Percentiles rank a stretch among this genome's conserved stretches.
Evolutionary conservation across 495 filamentous ascomycete genomes (phyloP).

Genomic region (Lasiosphaeria ovina): DNA sequence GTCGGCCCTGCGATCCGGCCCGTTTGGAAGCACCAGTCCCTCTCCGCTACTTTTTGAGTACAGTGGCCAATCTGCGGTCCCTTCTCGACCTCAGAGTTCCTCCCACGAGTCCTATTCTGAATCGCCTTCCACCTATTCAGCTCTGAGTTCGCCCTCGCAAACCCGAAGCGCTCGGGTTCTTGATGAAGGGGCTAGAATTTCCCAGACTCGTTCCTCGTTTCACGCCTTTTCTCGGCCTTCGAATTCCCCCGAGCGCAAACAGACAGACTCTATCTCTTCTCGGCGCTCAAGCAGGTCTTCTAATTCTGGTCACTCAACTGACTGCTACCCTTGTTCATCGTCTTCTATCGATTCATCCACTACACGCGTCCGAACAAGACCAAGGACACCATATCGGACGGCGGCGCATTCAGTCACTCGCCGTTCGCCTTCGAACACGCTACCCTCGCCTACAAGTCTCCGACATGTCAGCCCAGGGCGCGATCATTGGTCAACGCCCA

Average conservation of each 20-base stretch:
- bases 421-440: background rate
- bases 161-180: too few relatives aligned
- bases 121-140: too few relatives aligned
- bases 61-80: too few relatives aligned
- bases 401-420: background rate
- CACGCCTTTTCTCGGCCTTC: background rate
- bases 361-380: background rate
- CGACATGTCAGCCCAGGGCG: background rate
- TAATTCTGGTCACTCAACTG: background rate
- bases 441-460: background rate
- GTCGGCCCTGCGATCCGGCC: too few relatives aligned
- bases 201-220: too few relatives aligned
- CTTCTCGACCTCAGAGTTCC: too few relatives aligned
- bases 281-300: background rate
- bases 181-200: too few relatives aligned
- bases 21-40: too few relatives aligned
- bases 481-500: background rate
- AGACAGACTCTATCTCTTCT: background rate
- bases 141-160: too few relatives aligned
- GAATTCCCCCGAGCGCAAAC: background rate
- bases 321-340: background rate
- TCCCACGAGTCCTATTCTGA: too few relatives aligned
- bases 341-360: background rate
- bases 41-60: too few relatives aligned
- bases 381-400: background rate